A percentile compares a stretch with the other conserved stretches of the same genome.
Conservation (phyloP, 1,284 basidiomycete species). For the Heimioporus retisporus region DNA sequence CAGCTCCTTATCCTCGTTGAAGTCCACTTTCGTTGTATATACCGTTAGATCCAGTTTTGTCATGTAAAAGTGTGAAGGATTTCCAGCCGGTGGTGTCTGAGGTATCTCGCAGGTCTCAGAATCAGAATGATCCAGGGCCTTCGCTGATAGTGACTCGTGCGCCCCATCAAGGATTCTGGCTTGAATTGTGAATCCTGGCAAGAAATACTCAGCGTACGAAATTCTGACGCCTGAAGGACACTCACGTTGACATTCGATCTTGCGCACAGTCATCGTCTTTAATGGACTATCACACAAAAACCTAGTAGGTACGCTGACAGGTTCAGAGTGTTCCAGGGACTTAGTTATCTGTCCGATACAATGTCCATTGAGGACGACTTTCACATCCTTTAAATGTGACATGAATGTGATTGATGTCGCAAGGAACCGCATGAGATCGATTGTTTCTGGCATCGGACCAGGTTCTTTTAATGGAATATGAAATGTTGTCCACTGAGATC, state of each 20-base stretch:
- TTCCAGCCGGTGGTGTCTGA: no score
- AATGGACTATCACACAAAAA: constrained; percentile 58
- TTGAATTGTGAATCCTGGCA: not conserved
- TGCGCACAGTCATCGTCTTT: constrained; percentile 63
- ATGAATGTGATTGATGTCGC: constrained; percentile 96
- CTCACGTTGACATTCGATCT: constrained; percentile 10
- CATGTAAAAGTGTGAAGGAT: no score
- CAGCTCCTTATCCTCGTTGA: constrained; percentile 76
- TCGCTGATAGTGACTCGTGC: not conserved
- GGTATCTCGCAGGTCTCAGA: not conserved
- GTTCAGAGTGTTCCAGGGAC: constrained; percentile 63
- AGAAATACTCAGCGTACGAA: not conserved
- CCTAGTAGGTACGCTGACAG: constrained; percentile 57
- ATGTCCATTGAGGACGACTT: constrained; percentile 81
- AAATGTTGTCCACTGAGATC: constrained; percentile 88
- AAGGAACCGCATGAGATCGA: constrained; percentile 91
- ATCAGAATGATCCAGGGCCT: not conserved
- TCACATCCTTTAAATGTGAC: constrained; percentile 80
- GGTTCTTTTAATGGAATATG: constrained; percentile 89
- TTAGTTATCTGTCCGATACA: constrained; percentile 82
- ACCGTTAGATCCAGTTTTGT: constrained; percentile 79
- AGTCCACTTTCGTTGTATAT: constrained; percentile 82
- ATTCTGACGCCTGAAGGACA: not conserved
- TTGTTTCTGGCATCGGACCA: constrained; percentile 79
- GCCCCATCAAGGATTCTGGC: not conserved